A percentile compares a stretch with the other conserved stretches of the same genome.
phyloP scores from a whole-genome alignment of 2,329 filamentous ascomycete species.

The Arthrinium phaeospermum region DNA sequence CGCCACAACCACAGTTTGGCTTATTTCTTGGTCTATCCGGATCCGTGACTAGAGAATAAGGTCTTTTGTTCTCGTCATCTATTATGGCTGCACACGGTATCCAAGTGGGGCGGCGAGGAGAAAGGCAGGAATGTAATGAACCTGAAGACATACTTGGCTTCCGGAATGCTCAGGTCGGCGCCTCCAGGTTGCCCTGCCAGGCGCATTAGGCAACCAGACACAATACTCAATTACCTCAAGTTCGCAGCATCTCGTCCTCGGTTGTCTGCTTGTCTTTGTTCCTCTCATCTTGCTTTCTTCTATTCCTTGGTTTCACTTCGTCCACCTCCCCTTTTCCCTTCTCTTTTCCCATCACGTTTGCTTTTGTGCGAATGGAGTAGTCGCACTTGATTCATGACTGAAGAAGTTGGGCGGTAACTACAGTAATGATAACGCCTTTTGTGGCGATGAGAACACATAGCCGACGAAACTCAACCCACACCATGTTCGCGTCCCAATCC shows the following conservation, averaged over 20 bases:
- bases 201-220: background rate
- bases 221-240: background rate
- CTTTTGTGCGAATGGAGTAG: constrained; percentile 17
- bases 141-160: background rate
- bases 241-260: background rate
- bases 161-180: constrained; percentile 12
- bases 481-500: background rate
- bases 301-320: constrained; percentile 9
- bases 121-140: constrained; percentile 4
- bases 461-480: constrained; percentile 10
- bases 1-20: background rate
- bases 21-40: background rate
- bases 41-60: background rate
- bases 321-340: background rate
- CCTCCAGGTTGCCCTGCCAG: constrained; percentile 9
- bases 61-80: background rate
- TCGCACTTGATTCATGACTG: background rate
- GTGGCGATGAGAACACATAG: constrained; percentile 26
- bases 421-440: constrained; percentile 26
- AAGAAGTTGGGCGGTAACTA: constrained; percentile 8
- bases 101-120: constrained; percentile 5
- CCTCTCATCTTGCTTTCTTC: background rate
- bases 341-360: background rate
- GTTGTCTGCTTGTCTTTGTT: background rate
- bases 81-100: background rate